Evolutionary conservation across 352 stramenopile species (phyloP).

Genomic region (Pythium aquatile): DNA sequence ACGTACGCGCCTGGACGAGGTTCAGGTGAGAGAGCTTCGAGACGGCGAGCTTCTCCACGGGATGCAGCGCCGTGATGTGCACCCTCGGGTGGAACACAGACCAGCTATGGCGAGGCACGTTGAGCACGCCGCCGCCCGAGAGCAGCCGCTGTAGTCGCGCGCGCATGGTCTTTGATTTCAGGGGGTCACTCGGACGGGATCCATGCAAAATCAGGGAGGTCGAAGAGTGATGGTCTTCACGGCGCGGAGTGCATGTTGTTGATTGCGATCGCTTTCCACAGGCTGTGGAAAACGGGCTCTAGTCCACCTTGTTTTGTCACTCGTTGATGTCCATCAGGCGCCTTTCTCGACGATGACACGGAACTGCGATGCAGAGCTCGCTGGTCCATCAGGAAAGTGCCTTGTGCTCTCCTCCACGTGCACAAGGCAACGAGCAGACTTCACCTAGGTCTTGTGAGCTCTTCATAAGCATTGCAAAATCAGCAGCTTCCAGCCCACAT

Average conservation of each 20-base stretch:
- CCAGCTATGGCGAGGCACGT: slow-evolving; percentile 46
- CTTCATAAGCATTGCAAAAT: background rate
- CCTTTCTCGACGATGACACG: background rate
- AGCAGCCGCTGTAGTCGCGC: slow-evolving; percentile 31
- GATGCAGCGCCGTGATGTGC: slow-evolving; percentile 29
- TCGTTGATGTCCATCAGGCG: background rate
- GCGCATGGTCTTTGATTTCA: slow-evolving; percentile 16
- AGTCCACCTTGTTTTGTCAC: too few species aligned
- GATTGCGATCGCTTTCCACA: background rate
- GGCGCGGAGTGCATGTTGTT: background rate
- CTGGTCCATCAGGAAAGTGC: background rate
- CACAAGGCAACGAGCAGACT: too few species aligned
- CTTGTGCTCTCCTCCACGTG: background rate
- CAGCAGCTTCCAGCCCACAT: background rate
- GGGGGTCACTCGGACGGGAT: background rate
- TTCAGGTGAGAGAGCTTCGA: slow-evolving; percentile 36
- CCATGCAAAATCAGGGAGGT: background rate
- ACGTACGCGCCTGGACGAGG: slow-evolving; percentile 47
- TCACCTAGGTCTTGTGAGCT: background rate
- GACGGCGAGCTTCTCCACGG: slow-evolving; percentile 37
- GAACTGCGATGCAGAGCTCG: background rate
- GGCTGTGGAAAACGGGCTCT: background rate
- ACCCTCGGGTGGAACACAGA: slow-evolving; percentile 42
- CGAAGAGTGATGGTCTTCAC: slow-evolving; percentile 9
- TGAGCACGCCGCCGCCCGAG: background rate